Base-by-base conservation (phyloP, 805 yeast species). In the Yamadazyma phyllophila region DNA sequence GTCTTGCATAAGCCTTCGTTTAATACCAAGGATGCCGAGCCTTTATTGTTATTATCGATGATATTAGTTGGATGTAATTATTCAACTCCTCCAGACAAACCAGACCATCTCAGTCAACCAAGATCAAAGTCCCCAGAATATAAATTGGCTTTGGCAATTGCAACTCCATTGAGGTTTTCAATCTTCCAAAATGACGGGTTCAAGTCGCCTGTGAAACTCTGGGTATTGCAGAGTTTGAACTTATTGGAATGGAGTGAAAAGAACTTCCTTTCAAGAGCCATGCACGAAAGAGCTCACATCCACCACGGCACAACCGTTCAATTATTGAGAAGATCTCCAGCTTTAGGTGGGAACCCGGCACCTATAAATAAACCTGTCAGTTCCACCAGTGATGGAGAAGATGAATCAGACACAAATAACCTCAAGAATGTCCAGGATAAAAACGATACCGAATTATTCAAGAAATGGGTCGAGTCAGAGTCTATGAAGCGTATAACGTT, bases 301-400 rank as follows among this genome's bases (percentile, higher is more conserved):
- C 96, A 89, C 59, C 96, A 88, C 61, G 96, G 94, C 4, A 85
- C 96, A 0, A 82, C 91, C 0, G 82, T 88, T 34, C 96, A 88
- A 62, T 65, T 88, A 36, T 65, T 88, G 41, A 68, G 95, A 53
- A 71, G 96, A 54, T 80, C 88, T 0, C 88, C 95, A 1, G 77
- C 85, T 1, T 63, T 88, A 29, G 90, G 90, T 11, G 90, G 90
- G 0, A 80, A 84, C 46, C 87, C 89, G 0, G 64, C 48, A 2
- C 43, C 41, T 10, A 38, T 30, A 12, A 17, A 12, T 17, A 43
- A 41, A 14, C 14, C 36, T 17, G 33, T 17, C 30, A 10, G 34
- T 9, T 36, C 42, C 6, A 33, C 66, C 2, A 66, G 69, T 51
- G 66, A 63, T 4, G 69, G 31, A 29, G 64, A 39, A 31, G 43